A percentile compares a stretch with the other conserved stretches of the same genome.
phyloP scores from a whole-genome alignment of 1,139 yeast species.

The Yamadazyma diospyri region DNA sequence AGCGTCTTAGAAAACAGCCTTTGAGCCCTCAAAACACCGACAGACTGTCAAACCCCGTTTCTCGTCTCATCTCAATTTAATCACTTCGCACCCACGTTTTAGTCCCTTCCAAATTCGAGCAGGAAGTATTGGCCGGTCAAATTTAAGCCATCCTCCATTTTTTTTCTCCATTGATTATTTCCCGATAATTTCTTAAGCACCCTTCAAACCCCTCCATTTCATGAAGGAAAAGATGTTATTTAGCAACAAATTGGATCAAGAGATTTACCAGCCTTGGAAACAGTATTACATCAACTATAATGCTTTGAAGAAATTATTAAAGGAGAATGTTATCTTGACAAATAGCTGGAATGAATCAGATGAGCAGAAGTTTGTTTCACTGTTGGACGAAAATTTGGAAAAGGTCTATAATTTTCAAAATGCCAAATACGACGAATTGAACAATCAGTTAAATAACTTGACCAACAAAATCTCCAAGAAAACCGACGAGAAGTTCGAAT shows the following conservation, averaged over 20 bases:
- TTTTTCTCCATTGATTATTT: too few relatives aligned
- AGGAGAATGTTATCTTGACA: conserved; percentile 65
- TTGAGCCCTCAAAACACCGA: too few relatives aligned
- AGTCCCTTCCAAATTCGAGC: too few relatives aligned
- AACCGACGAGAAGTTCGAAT: conserved; percentile 41
- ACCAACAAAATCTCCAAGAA: conserved; percentile 33
- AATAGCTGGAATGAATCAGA: conserved; percentile 73
- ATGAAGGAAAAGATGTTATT: conserved; percentile 61
- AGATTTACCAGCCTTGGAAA: conserved; percentile 87
- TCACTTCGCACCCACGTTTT: too few relatives aligned
- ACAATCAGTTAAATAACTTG: conserved; percentile 57
- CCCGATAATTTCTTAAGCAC: too few relatives aligned
- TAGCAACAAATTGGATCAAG: conserved; percentile 78
- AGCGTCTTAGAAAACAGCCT: too few relatives aligned
- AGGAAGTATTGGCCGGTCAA: too few relatives aligned
- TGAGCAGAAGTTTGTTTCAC: conserved; percentile 76
- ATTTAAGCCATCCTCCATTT: too few relatives aligned
- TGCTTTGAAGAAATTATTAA: conserved; percentile 71
- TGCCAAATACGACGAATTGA: conserved; percentile 65
- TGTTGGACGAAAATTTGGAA: conserved; percentile 82
- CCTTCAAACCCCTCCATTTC: too few relatives aligned
- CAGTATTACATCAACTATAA: conserved; percentile 79
- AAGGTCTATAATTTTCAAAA: conserved; percentile 90
- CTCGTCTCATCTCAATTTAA: too few relatives aligned
- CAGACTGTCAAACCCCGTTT: too few relatives aligned